Conservation (phyloP, 257 asterid species). For the Petunia secreta region DNA sequence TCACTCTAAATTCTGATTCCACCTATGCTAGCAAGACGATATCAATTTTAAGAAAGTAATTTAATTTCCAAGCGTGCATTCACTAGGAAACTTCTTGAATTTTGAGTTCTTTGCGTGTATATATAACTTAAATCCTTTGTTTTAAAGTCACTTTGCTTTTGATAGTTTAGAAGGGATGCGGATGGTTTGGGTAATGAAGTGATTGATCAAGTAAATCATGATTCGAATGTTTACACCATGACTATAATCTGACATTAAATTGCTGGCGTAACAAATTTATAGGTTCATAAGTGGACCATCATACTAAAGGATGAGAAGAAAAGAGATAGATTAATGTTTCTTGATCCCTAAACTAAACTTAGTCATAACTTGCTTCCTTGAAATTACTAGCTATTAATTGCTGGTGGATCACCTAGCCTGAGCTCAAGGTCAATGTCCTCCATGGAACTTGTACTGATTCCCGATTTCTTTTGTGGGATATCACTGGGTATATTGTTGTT, state of each 20-base stretch:
- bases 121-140: too few species aligned
- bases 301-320: not conserved
- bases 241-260: too few species aligned
- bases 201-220: not conserved
- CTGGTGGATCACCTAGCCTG: conserved; percentile 62
- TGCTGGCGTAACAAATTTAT: too few species aligned
- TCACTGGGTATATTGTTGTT: too few species aligned
- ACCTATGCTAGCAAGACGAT: too few species aligned
- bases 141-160: too few species aligned
- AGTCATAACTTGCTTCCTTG: not conserved
- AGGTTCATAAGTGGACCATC: too few species aligned
- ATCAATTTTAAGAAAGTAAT: too few species aligned
- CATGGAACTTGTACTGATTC: conserved; percentile 25
- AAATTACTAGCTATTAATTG: conserved; percentile 33
- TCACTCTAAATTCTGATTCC: too few species aligned
- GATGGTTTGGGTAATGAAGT: not conserved
- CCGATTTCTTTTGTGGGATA: not conserved
- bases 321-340: not conserved
- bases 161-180: not conserved
- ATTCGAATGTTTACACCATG: not conserved
- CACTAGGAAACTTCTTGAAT: too few species aligned
- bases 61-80: too few species aligned
- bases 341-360: not conserved
- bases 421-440: conserved; percentile 80
- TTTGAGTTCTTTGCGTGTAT: too few species aligned